Evolutionary conservation across 2,329 filamentous ascomycete genomes (phyloP).

Genomic region (Lecanicillium sp.): DNA sequence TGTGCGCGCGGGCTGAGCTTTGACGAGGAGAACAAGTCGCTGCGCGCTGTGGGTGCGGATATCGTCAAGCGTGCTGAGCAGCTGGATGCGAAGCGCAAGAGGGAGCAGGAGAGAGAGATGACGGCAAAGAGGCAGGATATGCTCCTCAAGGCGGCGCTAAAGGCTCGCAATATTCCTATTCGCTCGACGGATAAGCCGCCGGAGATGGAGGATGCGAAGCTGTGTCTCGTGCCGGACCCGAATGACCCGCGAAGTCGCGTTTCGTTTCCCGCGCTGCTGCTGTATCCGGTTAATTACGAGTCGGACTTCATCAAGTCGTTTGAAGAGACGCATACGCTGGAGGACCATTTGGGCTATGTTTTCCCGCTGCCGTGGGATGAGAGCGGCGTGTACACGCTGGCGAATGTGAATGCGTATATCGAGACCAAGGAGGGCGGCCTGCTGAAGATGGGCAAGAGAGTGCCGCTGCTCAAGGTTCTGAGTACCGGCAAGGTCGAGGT

Average conservation of each 20-base stretch:
- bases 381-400: conserved; percentile 54
- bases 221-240: conserved; percentile 63
- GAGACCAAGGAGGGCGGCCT: conserved; percentile 74
- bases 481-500: conserved; percentile 73
- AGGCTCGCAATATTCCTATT: conserved; percentile 60
- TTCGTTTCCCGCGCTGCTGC: conserved; percentile 67
- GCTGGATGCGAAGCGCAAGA: conserved; percentile 45
- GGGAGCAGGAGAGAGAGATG: conserved; percentile 47
- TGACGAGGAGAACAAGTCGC: conserved; percentile 61
- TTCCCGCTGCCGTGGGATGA: conserved; percentile 84
- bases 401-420: conserved; percentile 76
- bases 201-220: conserved; percentile 75
- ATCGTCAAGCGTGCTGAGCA: conserved; percentile 50
- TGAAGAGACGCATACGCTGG: conserved; percentile 64
- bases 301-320: conserved; percentile 89
- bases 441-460: conserved; percentile 83
- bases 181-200: conserved; percentile 63
- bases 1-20: conserved; percentile 64
- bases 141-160: conserved; percentile 58
- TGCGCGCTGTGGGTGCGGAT: conserved; percentile 54
- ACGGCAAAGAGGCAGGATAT: conserved; percentile 46
- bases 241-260: conserved; percentile 65
- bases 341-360: conserved; percentile 75
- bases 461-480: conserved; percentile 67
- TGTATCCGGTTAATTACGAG: conserved; percentile 78